Percentiles rank a stretch among this genome's conserved stretches.
phyloP scores from a whole-genome alignment of 345 rosid genomes.

The Salix koriyanagi region DNA sequence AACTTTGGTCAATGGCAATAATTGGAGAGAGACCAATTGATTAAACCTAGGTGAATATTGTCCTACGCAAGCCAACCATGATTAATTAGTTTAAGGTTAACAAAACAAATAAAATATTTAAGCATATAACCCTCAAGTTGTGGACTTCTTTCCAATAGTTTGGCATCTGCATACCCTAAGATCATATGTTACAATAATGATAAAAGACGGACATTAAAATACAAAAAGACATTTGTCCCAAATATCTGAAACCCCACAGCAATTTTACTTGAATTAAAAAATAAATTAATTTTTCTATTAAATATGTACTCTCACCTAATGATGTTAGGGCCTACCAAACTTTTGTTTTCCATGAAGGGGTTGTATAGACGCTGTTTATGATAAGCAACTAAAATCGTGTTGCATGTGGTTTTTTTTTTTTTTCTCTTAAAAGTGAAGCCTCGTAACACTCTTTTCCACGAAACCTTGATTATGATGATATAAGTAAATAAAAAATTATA shows the following conservation, averaged over 20 bases:
- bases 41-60: too few species aligned
- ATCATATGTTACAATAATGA: slow-evolving; percentile 3
- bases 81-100: not conserved
- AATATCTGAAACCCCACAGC: slow-evolving; percentile 13
- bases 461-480: slow-evolving; percentile 22
- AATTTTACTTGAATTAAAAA: slow-evolving; percentile 20
- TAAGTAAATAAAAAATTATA: too few species aligned
- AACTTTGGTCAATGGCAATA: not conserved
- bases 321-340: slow-evolving; percentile 42
- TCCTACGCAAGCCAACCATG: not conserved
- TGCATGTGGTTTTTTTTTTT: too few species aligned
- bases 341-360: not conserved
- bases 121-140: too few species aligned
- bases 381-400: slow-evolving; percentile 12
- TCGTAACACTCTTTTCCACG: slow-evolving; percentile 27
- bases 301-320: slow-evolving; percentile 29
- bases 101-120: too few species aligned
- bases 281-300: slow-evolving; percentile 8
- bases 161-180: not conserved
- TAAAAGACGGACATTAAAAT: not conserved
- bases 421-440: slow-evolving; percentile 21
- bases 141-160: not conserved
- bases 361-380: not conserved
- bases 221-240: slow-evolving; percentile 10
- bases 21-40: too few species aligned